Evolutionary conservation across 352 stramenopile species (phyloP), one percentile per base, ranked within the genome.

Genomic region (Globisporangium barbulae): DNA sequence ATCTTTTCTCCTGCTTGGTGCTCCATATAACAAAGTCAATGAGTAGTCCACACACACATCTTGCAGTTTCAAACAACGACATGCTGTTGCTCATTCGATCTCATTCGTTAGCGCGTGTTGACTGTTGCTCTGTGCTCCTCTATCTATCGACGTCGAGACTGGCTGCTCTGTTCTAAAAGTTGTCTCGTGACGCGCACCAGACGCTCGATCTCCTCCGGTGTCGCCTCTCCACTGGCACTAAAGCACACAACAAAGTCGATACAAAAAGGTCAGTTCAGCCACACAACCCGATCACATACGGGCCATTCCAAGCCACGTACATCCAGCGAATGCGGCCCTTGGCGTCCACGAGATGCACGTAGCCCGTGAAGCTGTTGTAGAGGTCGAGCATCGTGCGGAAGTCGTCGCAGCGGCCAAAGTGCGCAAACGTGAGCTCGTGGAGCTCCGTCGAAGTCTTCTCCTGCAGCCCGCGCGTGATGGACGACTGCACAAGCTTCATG

Each of bases 361-460:
- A 95, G 17, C 87, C 83, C n/a, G 93, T 86, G 63, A 93, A 95
- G 64, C 79, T 94, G 65, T 95, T 95, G 78, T 89, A 79, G 22
- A 95, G 72, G 39, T 90, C 87, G 61, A 94, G 74, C 30, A 71
- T 61, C 52, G 87, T 93, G 57, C 87, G 83, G 58, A 95, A 91
- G n/a, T 85, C 79, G 53, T 95, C 82, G 63, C 80, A 90, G 42
- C 85, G 81, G 35, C 87, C 87, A 58, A 93, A 95, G 61, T 91
- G 72, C 52, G 79, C 72, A 48, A 83, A 87, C 37, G 83, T 89
- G 53, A 65, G 69, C 10, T 74, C 72, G 60, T 90, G 80, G 37
- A 84, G 65, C 45, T 71, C 63, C 22, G 67, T 59, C 0, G 84
- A 75, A 4, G 68, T 86, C 56, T 87, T 82, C 35, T 79, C 42